phyloP scores from a whole-genome alignment of 345 rosid species.

The Brassica nigra region DNA sequence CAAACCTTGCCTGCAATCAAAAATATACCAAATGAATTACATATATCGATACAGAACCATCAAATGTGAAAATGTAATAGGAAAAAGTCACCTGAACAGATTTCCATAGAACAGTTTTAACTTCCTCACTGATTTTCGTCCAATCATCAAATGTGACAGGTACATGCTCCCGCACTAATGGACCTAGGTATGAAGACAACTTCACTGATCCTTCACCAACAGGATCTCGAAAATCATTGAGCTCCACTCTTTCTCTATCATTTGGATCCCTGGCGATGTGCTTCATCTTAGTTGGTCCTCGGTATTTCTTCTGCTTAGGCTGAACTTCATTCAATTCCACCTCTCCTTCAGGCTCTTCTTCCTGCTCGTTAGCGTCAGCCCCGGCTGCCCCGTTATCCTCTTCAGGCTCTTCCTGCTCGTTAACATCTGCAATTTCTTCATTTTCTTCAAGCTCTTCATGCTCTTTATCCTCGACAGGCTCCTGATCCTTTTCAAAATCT shows the following conservation, averaged over 20 bases:
- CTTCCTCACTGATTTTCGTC: neutral
- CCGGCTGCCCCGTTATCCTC: no score
- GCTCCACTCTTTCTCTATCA: neutral
- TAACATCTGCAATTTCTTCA: neutral
- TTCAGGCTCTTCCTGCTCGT: no score
- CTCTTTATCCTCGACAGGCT: no score
- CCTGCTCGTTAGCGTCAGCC: no score
- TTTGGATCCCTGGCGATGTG: neutral
- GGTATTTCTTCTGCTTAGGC: no score
- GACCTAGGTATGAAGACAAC: neutral
- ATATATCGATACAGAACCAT: neutral
- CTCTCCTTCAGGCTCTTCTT: no score
- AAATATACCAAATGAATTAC: neutral
- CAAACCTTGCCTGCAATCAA: neutral
- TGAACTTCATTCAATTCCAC: no score
- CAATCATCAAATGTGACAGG: neutral
- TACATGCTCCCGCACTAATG: neutral
- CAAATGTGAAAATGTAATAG: no score
- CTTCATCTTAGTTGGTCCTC: no score
- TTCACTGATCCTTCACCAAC: neutral
- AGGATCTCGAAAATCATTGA: neutral
- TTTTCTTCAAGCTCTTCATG: neutral
- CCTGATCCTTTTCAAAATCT: no score
- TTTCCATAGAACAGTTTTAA: neutral
- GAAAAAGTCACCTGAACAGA: neutral